These are phyloP conservation scores for Dacryopinax primogenitus DNA, from an alignment of 768 basidiomycete genomes.

Conservation along the genomic window DNA sequence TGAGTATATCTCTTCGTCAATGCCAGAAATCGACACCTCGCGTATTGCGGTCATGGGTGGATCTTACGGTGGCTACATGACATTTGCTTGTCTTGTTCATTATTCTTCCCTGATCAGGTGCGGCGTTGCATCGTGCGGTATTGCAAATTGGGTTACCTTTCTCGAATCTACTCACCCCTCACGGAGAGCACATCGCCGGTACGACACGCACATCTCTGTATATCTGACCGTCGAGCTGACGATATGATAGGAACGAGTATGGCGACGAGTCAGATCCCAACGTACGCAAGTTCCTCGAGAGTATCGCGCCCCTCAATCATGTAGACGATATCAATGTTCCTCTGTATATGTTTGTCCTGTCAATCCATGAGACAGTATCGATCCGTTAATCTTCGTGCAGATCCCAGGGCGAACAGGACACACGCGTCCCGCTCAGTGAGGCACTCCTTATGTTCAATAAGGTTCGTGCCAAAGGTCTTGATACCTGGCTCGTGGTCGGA, in stretches of 20 bases:
- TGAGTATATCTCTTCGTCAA: slow-evolving; percentile 26
- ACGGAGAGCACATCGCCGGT: background rate
- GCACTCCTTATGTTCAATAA: slow-evolving; percentile 31
- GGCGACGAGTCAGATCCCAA: slow-evolving; percentile 32
- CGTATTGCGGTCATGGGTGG: slow-evolving; percentile 35
- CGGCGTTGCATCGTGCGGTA: slow-evolving; percentile 33
- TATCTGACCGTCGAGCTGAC: slow-evolving; percentile 19
- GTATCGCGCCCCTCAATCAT: slow-evolving; percentile 32
- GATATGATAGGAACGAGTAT: slow-evolving; percentile 30
- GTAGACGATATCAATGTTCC: slow-evolving; percentile 30
- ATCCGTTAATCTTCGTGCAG: background rate
- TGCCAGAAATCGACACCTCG: slow-evolving; percentile 28
- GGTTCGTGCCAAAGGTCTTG: slow-evolving; percentile 23
- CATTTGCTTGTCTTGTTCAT: slow-evolving; percentile 32
- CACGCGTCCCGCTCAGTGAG: slow-evolving; percentile 31
- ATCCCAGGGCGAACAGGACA: slow-evolving; percentile 33
- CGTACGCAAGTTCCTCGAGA: slow-evolving; percentile 30
- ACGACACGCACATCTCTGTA: background rate
- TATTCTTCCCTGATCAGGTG: slow-evolving; percentile 33
- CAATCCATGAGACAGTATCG: background rate
- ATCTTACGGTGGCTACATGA: slow-evolving; percentile 36
- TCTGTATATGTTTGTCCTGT: slow-evolving; percentile 24
- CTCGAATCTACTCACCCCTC: background rate
- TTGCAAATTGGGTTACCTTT: slow-evolving; percentile 21
- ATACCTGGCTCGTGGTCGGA: slow-evolving; percentile 31